Conservation (phyloP, 352 stramenopile species). For the Hyphochytrium catenoides region DNA sequence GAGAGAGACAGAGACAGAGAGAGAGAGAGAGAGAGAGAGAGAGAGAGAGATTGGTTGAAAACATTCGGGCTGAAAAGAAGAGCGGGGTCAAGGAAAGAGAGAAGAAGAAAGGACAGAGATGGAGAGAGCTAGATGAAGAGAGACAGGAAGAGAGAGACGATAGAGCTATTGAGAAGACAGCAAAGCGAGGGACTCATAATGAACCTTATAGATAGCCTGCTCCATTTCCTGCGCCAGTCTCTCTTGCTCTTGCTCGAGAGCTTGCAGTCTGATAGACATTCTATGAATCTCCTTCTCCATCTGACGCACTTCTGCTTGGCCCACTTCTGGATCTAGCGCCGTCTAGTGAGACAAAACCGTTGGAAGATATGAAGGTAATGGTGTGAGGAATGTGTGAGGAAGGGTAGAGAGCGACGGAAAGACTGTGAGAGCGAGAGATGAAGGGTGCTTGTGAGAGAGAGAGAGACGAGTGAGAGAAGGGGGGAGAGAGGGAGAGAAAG, state of each 20-base stretch:
- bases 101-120: too few relatives aligned
- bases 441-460: too few relatives aligned
- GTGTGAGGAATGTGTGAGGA: too few relatives aligned
- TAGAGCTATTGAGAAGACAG: constrained; percentile 17
- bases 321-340: constrained; percentile 70
- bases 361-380: too few relatives aligned
- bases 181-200: constrained; percentile 71
- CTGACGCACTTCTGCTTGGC: constrained; percentile 55
- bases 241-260: constrained; percentile 68
- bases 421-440: too few relatives aligned
- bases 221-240: constrained; percentile 82
- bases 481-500: too few relatives aligned
- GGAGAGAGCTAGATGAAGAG: too few relatives aligned
- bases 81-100: too few relatives aligned
- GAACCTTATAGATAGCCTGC: constrained; percentile 66
- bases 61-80: constrained; percentile 46
- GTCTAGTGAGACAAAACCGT: too few relatives aligned
- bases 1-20: too few relatives aligned
- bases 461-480: too few relatives aligned
- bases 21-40: constrained; percentile 7
- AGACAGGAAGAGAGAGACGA: constrained; percentile 3
- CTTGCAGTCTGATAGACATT: constrained; percentile 75
- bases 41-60: constrained; percentile 56
- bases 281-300: constrained; percentile 91
- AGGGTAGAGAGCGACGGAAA: too few relatives aligned